A percentile compares a stretch with the other conserved stretches of the same genome.
Evolutionary conservation across 2,329 filamentous ascomycete species (phyloP).

Genomic region (Ophiostoma perfectum): DNA sequence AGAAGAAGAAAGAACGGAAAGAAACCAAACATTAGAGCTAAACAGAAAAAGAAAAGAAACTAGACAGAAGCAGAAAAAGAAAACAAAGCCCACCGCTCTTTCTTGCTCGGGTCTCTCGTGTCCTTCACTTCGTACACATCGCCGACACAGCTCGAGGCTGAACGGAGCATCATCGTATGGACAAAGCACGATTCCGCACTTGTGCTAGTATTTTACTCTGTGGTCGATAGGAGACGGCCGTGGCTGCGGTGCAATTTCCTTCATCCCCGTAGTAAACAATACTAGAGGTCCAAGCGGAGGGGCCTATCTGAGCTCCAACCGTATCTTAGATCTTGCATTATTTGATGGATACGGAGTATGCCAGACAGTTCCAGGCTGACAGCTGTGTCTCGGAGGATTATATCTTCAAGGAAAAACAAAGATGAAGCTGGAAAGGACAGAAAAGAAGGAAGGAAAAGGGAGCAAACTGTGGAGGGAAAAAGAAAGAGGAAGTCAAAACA

Average conservation of each 20-base stretch:
- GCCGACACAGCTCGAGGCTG: not conserved
- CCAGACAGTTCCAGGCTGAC: not conserved
- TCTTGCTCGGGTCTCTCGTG: too few species aligned
- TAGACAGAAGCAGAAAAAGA: too few species aligned
- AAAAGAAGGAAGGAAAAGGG: not conserved
- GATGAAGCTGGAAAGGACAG: not conserved
- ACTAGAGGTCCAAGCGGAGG: not conserved
- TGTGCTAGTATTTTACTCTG: too few species aligned
- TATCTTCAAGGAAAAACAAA: not conserved
- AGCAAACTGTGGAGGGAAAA: not conserved
- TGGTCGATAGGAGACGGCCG: not conserved
- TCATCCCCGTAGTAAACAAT: conserved; percentile 4
- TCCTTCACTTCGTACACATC: too few species aligned
- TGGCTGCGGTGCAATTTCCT: not conserved
- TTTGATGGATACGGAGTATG: not conserved
- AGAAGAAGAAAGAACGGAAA: too few species aligned
- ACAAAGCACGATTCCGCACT: not conserved
- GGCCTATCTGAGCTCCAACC: not conserved
- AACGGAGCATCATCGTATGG: not conserved
- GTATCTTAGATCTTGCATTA: not conserved
- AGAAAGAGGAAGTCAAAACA: not conserved
- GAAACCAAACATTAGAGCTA: too few species aligned
- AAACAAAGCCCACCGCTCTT: too few species aligned
- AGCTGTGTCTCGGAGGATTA: conserved; percentile 6
- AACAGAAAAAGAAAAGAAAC: too few species aligned